Base-by-base conservation (phyloP, 352 stramenopile species). In the Phytophthora vignae region DNA sequence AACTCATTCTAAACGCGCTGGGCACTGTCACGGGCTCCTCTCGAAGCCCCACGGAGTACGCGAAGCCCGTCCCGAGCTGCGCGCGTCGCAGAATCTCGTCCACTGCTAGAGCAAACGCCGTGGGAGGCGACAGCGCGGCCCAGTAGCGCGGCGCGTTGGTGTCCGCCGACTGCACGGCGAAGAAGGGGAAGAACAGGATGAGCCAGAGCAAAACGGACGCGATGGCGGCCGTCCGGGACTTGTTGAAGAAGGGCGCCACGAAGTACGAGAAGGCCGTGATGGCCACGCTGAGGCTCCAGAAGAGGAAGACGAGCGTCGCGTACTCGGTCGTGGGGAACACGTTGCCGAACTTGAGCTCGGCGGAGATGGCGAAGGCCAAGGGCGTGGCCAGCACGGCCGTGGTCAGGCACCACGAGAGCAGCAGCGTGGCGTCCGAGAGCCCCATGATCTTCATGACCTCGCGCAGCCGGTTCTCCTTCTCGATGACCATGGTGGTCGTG, bases 391-490 rank as follows among this genome's bases (percentile, higher is more conserved):
- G 53, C 7, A 90, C 33, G 3, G 70, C 65, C 11, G 67, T 86
- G 8, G 84, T 91, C 14, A 87, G 53, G n/a, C 77, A 76, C 85
- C 85, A 92, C 9, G 87, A 92, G n/a, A 67, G 67, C 25, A 92
- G 78, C 48, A 95, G 70, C 25, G 84, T 88, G 29, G 66, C 52
- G 57, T 90, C 86, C 3, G 82, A 86, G 1, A 95, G 67, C 0
- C 90, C 90, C 87, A 94, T 94, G 69, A 93, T 95, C 78, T 90
- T 91, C 84, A 96, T 92, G 46, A 94, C 78, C 53, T 95, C 84
- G 9, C 87, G 84, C 36, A 96, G 79, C 40, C 83, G 71, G 29
- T 83, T 90, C 64, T 95, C 88, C 63, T 96, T 95, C 49, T 96
- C 88, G 21, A 90, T 83, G 21, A 96, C 85, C 78, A 96, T 91